These are phyloP conservation scores for Hypomontagnella submonticulosa DNA, from an alignment of 495 filamentous ascomycete genomes.

Conservation along the genomic window DNA sequence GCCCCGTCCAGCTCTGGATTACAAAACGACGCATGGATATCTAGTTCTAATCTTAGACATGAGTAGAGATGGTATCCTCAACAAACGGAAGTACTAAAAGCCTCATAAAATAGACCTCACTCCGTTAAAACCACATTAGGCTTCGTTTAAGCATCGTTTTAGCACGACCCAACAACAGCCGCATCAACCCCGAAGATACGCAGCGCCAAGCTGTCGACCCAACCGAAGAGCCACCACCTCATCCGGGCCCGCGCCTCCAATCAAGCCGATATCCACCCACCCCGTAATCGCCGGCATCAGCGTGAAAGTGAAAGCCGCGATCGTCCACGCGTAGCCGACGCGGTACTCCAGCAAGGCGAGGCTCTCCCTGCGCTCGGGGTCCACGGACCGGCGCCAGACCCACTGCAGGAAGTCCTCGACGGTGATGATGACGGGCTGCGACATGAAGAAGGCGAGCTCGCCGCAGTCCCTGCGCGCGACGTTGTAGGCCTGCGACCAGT, in stretches of 20 bases:
- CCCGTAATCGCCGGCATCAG: constrained; percentile 10
- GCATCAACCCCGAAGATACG: constrained; percentile 12
- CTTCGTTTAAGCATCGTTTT: too few relatives aligned
- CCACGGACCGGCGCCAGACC: constrained; percentile 28
- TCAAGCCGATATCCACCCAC: constrained; percentile 4
- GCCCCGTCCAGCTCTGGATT: too few relatives aligned
- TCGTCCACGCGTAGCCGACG: constrained; percentile 26
- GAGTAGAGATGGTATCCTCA: too few relatives aligned
- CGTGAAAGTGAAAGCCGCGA: constrained; percentile 24
- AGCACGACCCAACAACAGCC: too few relatives aligned
- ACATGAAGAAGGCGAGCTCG: constrained; percentile 39
- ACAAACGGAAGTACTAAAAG: too few relatives aligned
- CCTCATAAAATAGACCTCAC: too few relatives aligned
- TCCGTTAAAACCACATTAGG: too few relatives aligned
- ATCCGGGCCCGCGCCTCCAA: constrained; percentile 11
- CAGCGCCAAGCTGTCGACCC: constrained; percentile 2
- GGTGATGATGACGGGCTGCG: constrained; percentile 42
- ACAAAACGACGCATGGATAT: too few relatives aligned
- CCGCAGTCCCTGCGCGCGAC: constrained; percentile 14
- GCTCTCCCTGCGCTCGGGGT: constrained; percentile 2
- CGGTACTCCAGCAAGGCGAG: constrained; percentile 15
- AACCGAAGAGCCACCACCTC: constrained; percentile 18
- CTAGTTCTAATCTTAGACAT: too few relatives aligned
- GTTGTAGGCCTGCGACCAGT: constrained; percentile 29
- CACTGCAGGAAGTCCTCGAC: constrained; percentile 38